Conservation (phyloP, 495 filamentous ascomycete genomes). For the Podospora tetraspora region DNA sequence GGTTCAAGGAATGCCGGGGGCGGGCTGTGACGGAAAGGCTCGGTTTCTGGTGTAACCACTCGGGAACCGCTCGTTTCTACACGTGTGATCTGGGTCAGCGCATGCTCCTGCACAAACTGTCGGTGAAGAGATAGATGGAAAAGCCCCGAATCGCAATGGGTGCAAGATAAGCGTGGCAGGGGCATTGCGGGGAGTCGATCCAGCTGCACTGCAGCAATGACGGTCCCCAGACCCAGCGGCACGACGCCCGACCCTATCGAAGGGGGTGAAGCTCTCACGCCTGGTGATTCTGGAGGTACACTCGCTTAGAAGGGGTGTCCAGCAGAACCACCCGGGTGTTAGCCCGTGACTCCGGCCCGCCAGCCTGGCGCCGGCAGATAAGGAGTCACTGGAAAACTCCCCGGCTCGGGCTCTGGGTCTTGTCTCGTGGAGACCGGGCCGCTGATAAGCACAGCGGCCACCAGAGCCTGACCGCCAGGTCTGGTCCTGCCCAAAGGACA, state of each 20-base stretch:
- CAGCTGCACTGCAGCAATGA: constrained; percentile 1
- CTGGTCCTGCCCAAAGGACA: too few species aligned
- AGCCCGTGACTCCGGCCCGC: constrained; percentile 11
- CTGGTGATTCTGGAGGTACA: constrained; percentile 2
- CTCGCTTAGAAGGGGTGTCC: constrained; percentile 10
- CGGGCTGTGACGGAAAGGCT: constrained; percentile 12
- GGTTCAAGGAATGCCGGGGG: constrained; percentile 3
- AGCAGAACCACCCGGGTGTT: constrained; percentile 9
- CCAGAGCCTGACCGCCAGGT: background rate
- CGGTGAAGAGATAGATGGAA: constrained; percentile 21
- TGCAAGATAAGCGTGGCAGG: constrained; percentile 24
- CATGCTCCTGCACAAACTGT: constrained; percentile 18
- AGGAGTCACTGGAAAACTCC: constrained; percentile 19
- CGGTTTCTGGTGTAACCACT: constrained; percentile 4
- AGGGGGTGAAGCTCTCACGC: constrained; percentile 13
- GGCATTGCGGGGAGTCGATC: background rate
- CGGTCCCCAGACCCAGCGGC: background rate
- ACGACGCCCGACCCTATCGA: constrained; percentile 9
- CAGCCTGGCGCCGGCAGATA: constrained; percentile 20
- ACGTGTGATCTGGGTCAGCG: constrained; percentile 7
- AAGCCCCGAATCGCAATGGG: constrained; percentile 1
- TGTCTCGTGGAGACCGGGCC: constrained; percentile 1
- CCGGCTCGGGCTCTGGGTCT: background rate
- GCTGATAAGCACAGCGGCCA: constrained; percentile 18
- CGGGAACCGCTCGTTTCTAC: constrained; percentile 5